A percentile compares a stretch with the other conserved stretches of the same genome.
phyloP scores from a whole-genome alignment of 371 early-diverging fungal species.

The Actinomucor elegans region DNA sequence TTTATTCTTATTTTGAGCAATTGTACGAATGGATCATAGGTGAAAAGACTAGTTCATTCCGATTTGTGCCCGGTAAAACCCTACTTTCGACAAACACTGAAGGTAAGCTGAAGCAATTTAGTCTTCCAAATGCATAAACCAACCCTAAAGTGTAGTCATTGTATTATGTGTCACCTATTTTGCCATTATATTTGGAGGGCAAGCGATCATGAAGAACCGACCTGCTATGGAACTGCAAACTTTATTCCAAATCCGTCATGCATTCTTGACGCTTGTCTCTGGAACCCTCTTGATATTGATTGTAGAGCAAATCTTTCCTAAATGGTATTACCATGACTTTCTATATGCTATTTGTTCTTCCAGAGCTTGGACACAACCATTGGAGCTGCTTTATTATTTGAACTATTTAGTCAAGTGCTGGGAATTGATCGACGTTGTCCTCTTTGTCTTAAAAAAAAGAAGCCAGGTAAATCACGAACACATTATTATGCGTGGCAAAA shows the following conservation, averaged over 20 bases:
- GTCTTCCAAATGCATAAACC: background rate
- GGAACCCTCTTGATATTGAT: conserved; percentile 58
- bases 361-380: conserved; percentile 52
- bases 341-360: conserved; percentile 61
- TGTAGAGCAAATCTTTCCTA: conserved; percentile 68
- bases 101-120: conserved; percentile 14
- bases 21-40: conserved; percentile 42
- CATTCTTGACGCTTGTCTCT: conserved; percentile 63
- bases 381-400: conserved; percentile 66
- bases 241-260: conserved; percentile 71
- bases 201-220: conserved; percentile 51
- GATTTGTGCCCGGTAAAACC: conserved; percentile 58
- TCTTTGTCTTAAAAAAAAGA: conserved; percentile 69
- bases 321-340: conserved; percentile 59
- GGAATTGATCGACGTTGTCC: conserved; percentile 70
- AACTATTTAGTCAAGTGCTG: conserved; percentile 74
- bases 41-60: conserved; percentile 41
- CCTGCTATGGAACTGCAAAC: conserved; percentile 58
- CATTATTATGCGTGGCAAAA: no score
- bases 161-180: conserved; percentile 55
- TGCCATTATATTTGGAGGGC: conserved; percentile 66
- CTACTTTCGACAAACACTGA: conserved; percentile 58
- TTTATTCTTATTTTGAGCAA: conserved; percentile 42
- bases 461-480: conserved; percentile 32
- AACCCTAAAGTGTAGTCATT: conserved; percentile 27